Base-by-base conservation (phyloP, 768 basidiomycete genomes). In the Leucosporidium scottii region DNA sequence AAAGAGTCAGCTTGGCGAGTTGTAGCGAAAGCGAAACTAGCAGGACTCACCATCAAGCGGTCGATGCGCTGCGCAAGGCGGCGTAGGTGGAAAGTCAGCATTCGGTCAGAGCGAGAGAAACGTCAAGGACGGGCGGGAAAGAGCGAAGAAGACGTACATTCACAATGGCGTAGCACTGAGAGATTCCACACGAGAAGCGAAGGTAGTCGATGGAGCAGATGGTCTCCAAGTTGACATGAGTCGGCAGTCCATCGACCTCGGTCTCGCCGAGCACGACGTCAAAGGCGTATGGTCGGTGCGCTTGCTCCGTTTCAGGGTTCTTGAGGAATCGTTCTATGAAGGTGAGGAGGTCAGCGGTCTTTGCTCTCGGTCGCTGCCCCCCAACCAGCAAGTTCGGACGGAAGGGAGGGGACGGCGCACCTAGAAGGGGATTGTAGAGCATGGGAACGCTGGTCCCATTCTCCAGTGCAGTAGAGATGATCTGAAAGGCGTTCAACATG, bases 191-290 rank as follows among this genome's bases (percentile, higher is more conserved):
- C 44, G 69, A 71, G 66, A 73, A 74, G n/a, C 67, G 61, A 27
- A 74, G 58, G 44, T 74, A 74, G 5, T 74, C 72, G 50, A 73
- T 34, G 30, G 69, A 73, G 55, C 68, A 73, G 36, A 74, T 65
- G n/a, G 66, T 66, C 25, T 65, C 51, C 54, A 69, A 53, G 39
- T 68, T 59, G 48, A 74, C 72, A 34, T 73, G 67, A 9, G 49
- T 50, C 9, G 74, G 74, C 2, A 74, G 34, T 7, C 68, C 72
- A 17, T 65, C 67, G 44, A 69, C 50, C 1, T 61, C 66, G 20
- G 65, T 62, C n/a, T 67, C 57, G 5, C 62, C 67, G 39, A 72
- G 59, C 25, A 20, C n/a, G 5, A 70, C n/a, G 20, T 70, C 72
- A 64, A 61, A 73, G 8, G 63, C 72, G 30, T 69, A 44, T 8